Percentiles rank a stretch among this genome's conserved stretches.
phyloP scores from a whole-genome alignment of 306 rosid genomes.

The Cucumis cinereus region DNA sequence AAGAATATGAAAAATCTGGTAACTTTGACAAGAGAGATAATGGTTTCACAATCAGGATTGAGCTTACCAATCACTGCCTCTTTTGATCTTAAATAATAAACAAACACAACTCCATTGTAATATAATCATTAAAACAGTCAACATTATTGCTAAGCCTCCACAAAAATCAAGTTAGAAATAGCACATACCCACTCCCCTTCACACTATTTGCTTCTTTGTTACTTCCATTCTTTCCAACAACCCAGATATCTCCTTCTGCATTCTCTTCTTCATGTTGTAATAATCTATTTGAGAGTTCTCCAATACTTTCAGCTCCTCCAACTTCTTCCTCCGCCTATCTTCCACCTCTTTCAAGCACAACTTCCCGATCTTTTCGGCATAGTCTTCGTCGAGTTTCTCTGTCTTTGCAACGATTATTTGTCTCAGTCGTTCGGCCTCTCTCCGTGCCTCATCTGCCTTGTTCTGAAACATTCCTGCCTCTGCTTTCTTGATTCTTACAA shows the following conservation, averaged over 20 bases:
- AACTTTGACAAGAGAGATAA: neutral
- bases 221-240: slow-evolving; percentile 88
- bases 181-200: neutral
- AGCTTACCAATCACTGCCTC: neutral
- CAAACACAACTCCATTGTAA: neutral
- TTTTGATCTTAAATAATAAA: neutral
- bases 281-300: slow-evolving; percentile 68
- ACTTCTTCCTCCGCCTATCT: slow-evolving; percentile 61
- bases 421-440: slow-evolving; percentile 74
- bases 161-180: slow-evolving; percentile 2
- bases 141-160: neutral
- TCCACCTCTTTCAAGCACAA: slow-evolving; percentile 60
- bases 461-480: slow-evolving; percentile 88
- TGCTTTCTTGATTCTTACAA: slow-evolving; percentile 85
- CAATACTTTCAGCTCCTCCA: slow-evolving; percentile 71
- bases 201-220: slow-evolving; percentile 70
- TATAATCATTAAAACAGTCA: neutral
- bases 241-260: slow-evolving; percentile 78
- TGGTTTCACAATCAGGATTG: neutral
- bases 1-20: neutral
- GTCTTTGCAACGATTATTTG: slow-evolving; percentile 46
- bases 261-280: slow-evolving; percentile 70
- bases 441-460: slow-evolving; percentile 87
- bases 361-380: slow-evolving; percentile 48
- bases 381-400: slow-evolving; percentile 67